These are phyloP conservation scores for Pulveroboletus frians DNA, from an alignment of 768 basidiomycete genomes.

Conservation along the genomic window DNA sequence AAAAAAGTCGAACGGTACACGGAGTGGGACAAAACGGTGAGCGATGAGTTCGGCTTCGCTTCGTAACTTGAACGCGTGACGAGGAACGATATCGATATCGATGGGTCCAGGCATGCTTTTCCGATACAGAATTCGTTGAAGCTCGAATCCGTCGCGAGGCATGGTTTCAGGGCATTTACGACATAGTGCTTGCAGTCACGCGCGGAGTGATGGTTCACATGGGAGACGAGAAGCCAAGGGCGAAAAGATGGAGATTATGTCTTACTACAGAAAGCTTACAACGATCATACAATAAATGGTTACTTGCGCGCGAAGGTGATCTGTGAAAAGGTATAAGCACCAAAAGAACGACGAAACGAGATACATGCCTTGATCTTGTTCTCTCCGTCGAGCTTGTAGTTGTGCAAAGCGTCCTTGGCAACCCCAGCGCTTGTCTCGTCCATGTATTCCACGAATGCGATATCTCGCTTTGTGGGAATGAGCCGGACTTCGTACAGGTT, in stretches of 20 bases:
- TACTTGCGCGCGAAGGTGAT: conserved; percentile 76
- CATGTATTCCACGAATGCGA: conserved; percentile 96
- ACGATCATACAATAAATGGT: conserved; percentile 26
- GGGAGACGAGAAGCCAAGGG: conserved; percentile 9
- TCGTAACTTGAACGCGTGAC: not conserved
- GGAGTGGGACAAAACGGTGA: conserved; percentile 1
- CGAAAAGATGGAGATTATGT: conserved; percentile 20
- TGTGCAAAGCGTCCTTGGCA: conserved; percentile 95
- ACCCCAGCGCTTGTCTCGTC: conserved; percentile 89
- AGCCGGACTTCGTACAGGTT: conserved; percentile 97
- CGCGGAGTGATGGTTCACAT: conserved; percentile 22
- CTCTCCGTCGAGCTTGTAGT: conserved; percentile 95
- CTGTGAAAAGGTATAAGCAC: conserved; percentile 31
- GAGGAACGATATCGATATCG: conserved; percentile 8
- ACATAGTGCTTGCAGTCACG: conserved; percentile 20
- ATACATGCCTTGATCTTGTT: conserved; percentile 89
- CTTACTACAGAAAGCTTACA: conserved; percentile 29
- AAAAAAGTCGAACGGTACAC: not conserved
- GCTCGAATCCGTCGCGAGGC: conserved; percentile 13
- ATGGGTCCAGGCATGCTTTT: conserved; percentile 3
- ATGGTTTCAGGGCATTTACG: conserved; percentile 21
- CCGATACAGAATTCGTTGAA: conserved; percentile 2
- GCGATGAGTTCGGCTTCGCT: not conserved
- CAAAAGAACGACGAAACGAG: not conserved
- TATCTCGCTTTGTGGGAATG: conserved; percentile 94